A percentile compares a stretch with the other conserved stretches of the same genome.
These are phyloP conservation scores for Candida glucosophila DNA, from an alignment of 1,139 yeast species.

Conservation along the genomic window DNA sequence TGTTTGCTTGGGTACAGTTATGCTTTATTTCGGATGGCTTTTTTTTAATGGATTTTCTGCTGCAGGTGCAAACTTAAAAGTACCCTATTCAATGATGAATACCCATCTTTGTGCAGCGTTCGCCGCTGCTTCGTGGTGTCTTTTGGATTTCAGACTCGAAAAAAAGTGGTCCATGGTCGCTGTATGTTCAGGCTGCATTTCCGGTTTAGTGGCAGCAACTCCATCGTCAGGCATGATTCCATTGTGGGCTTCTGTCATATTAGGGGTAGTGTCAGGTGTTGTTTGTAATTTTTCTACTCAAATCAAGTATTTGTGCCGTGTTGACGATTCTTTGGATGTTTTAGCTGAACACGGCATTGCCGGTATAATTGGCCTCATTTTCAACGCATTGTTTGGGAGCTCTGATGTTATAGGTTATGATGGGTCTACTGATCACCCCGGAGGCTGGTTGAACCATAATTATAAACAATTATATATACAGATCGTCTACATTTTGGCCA, in stretches of 20 bases:
- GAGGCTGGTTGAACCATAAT: slow-evolving; percentile 90
- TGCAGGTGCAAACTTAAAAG: slow-evolving; percentile 53
- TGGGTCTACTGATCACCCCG: slow-evolving; percentile 68
- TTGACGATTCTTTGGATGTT: slow-evolving; percentile 91
- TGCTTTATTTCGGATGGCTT: slow-evolving; percentile 70
- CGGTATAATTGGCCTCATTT: slow-evolving; percentile 79
- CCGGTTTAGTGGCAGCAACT: slow-evolving; percentile 94
- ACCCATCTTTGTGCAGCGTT: slow-evolving; percentile 84
- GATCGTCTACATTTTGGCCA: slow-evolving; percentile 72
- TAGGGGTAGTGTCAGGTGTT: slow-evolving; percentile 74
- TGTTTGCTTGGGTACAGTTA: slow-evolving; percentile 67
- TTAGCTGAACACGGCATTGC: slow-evolving; percentile 98
- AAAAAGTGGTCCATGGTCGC: slow-evolving; percentile 94
- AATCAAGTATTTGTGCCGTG: slow-evolving; percentile 68
- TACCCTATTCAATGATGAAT: slow-evolving; percentile 82
- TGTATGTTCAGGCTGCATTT: slow-evolving; percentile 87
- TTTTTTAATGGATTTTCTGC: slow-evolving; percentile 85
- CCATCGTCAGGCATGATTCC: slow-evolving; percentile 91
- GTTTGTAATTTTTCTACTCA: slow-evolving; percentile 89
- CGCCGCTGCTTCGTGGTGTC: slow-evolving; percentile 90
- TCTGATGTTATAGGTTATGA: slow-evolving; percentile 87
- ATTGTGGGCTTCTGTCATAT: slow-evolving; percentile 80
- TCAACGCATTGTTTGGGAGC: slow-evolving; percentile 84
- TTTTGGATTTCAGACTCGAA: slow-evolving; percentile 80
- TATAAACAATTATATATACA: slow-evolving; percentile 89